Evolutionary conservation across 169 alveolate genomes (phyloP), one percentile per base, ranked within the genome.

Genomic region (Eimeria tenella): DNA sequence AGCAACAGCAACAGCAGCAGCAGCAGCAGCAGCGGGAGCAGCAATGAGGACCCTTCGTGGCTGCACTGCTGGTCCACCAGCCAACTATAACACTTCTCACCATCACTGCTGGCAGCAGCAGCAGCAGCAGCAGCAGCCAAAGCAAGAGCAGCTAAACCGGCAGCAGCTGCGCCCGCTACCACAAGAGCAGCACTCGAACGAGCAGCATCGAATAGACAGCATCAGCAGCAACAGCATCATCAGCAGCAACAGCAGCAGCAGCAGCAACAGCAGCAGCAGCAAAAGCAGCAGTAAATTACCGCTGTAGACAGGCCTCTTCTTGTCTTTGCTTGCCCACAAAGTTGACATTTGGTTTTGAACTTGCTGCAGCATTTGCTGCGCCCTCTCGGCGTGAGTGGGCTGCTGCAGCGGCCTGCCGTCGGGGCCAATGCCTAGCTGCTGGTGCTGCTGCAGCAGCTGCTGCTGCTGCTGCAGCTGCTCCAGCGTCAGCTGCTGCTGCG

Each of bases 351-450:
- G 86, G 52, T 52, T 71, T 60, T 88, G 89, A 11, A 81, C 89
- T 25, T 81, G 93, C 86, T 88, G 93, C 93, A 88, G 87, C 93
- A 88, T 88, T 55, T 88, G 93, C 93, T 88, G 93, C 42, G 93
- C 93, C 31, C 93, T 53, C 86, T 88, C 93, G 25, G 93, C 93
- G 56, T 88, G 93, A 62, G 93, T 49, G 5, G 86, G 93, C 87
- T 58, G 93, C 60, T 70, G 93, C 23, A 88, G 11, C 31, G 93
- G 93, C n/a, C 82, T 73, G 63, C 93, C 93, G 50, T 88, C 93
- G 1, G 86, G 93, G 21, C 87, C 93, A 4, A 88, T 17, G 62
- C 81, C 91, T 52, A 81, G 53, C 70, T 81, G 89, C 73, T 81
- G 89, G 65, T 81, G 89, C 89, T 81, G 89, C 89, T 81, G 89